A percentile compares a stretch with the other conserved stretches of the same genome.
Evolutionary conservation across 2,329 filamentous ascomycete genomes (phyloP).

Genomic region (Penicillium sp.): DNA sequence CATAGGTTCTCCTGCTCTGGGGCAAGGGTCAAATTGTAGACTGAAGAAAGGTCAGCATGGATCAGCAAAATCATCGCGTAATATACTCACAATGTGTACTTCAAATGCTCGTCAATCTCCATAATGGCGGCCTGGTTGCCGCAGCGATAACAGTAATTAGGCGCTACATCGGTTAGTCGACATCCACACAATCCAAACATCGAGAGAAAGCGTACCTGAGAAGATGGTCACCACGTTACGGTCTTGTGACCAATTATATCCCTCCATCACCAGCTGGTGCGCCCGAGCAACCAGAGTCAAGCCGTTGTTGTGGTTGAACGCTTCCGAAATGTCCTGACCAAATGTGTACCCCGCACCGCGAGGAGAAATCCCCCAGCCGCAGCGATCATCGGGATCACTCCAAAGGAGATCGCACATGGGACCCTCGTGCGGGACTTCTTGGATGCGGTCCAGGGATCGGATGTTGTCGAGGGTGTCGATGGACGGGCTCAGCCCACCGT

Average conservation of each 20-base stretch:
- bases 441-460: constrained; percentile 88
- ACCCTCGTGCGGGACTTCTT: constrained; percentile 97
- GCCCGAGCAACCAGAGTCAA: constrained; percentile 92
- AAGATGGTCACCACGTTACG: constrained; percentile 98
- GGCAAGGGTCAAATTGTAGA: constrained; percentile 98
- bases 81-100: constrained; percentile 91
- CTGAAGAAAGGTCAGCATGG: constrained; percentile 49
- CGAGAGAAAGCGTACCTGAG: constrained; percentile 63
- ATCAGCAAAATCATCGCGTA: neutral
- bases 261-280: constrained; percentile 98
- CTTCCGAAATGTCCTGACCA: constrained; percentile 95
- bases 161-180: constrained; percentile 47
- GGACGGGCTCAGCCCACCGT: constrained; percentile 93
- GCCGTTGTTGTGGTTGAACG: constrained; percentile 99
- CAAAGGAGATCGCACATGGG: constrained; percentile 98
- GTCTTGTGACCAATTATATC: constrained; percentile 99
- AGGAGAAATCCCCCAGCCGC: constrained; percentile 93
- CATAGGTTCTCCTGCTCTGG: constrained; percentile 96
- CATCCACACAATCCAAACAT: neutral
- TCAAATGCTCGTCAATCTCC: constrained; percentile 99
- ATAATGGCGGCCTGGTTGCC: constrained; percentile 99
- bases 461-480: constrained; percentile 97
- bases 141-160: constrained; percentile 97
- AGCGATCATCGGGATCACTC: constrained; percentile 96
- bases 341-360: constrained; percentile 94